Conservation (phyloP, 306 rosid genomes). For the Oxytropis ochrocephala region DNA sequence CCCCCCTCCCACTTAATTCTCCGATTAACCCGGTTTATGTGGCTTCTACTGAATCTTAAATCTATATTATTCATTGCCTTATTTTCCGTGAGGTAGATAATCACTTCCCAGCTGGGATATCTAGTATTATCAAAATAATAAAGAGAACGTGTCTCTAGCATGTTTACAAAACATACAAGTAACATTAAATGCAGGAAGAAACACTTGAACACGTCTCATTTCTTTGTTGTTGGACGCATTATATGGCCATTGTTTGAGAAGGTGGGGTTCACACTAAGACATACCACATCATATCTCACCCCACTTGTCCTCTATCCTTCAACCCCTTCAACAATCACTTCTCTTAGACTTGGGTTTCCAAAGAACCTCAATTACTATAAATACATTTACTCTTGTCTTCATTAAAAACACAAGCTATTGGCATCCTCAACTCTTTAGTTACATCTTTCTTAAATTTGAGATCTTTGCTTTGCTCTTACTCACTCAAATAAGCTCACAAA, state of each 20-base stretch:
- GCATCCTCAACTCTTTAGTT: not conserved
- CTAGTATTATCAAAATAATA: not conserved
- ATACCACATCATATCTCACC: not conserved
- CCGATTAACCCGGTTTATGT: not conserved
- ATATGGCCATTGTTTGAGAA: not conserved
- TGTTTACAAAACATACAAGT: not conserved
- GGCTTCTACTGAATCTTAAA: too few species aligned
- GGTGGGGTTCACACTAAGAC: not conserved
- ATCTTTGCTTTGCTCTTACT: not conserved
- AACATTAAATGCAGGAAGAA: not conserved
- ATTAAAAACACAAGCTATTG: not conserved
- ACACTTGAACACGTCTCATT: too few species aligned
- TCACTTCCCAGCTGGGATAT: not conserved
- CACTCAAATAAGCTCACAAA: not conserved
- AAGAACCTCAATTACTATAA: not conserved
- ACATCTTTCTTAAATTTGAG: not conserved
- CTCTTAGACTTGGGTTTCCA: not conserved
- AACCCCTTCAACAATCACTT: not conserved
- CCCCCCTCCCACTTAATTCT: too few species aligned
- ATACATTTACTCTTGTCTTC: not conserved
- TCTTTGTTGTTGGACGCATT: not conserved
- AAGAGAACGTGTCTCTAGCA: constrained; percentile 4
- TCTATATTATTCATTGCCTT: not conserved
- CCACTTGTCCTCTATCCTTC: not conserved
- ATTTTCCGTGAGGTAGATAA: not conserved